Evolutionary conservation across 805 yeast genomes (phyloP), one percentile per base, ranked within the genome.

Genomic region (Cyberlindnera veronae): DNA sequence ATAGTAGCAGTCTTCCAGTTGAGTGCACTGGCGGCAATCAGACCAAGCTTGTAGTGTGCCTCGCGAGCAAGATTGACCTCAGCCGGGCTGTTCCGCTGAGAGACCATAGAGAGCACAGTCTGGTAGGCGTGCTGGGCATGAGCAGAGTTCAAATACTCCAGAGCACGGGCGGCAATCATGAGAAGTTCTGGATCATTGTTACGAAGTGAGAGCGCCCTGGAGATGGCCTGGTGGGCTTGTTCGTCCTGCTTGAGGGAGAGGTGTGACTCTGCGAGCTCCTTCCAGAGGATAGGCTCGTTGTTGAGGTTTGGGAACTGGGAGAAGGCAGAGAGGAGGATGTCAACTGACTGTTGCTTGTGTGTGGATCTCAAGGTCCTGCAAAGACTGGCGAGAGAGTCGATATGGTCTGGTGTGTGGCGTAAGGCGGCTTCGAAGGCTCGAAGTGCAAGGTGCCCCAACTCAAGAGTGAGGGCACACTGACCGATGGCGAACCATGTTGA

Each of bases 21-120:
- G 14, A 73, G 73, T 20, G 76, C 74, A 7, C 71, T 65, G 2
- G 74, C 69, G 2, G 76, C 74, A n/a, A 78, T 62, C 5, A 74
- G 72, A 0, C 81, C 82, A 34, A 79, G 59, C 49, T 76, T 79
- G 4, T 76, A 69, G 58, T 76, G 81, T 3, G 74, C 71, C 13
- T 71, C 64, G 39, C 80, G 62, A 0, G 77, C 72, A 2, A 73
- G 63, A 38, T 72, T 73, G n/a, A 72, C 55, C 33, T 70, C 75
- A 42, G 36, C 64, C 51, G 32, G 62, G 54, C 34, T 29, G 6
- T 44, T 49, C 4, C 50, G 40, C 16, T 46, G 52, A 8, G 64
- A 45, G 6, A 72, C 54, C 29, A 69, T 58, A 16, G 65, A 60
- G 22, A 77, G 56, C 29, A 77, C 63, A 33, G 68, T 69, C 16